Percentiles rank a stretch among this genome's conserved stretches.
phyloP scores from a whole-genome alignment of 1,284 basidiomycete genomes.

The Bondarzewia mesenterica region DNA sequence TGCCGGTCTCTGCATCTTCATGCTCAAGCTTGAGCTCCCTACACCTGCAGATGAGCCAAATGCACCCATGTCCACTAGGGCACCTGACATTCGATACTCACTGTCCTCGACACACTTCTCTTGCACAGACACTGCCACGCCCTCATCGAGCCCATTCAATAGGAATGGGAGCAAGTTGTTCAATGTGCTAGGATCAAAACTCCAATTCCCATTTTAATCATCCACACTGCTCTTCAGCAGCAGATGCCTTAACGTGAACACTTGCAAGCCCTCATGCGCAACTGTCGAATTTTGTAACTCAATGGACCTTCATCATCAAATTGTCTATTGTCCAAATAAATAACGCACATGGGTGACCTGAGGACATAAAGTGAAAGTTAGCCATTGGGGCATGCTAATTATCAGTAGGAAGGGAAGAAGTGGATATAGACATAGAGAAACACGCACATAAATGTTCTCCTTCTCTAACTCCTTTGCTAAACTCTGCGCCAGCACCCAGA shows the following conservation, averaged over 20 bases:
- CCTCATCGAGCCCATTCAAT: not conserved
- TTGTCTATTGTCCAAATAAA: too few species aligned
- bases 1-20: constrained; percentile 13
- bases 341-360: constrained; percentile 56
- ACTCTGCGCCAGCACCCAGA: constrained; percentile 65
- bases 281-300: constrained; percentile 15
- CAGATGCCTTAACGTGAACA: constrained; percentile 77
- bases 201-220: constrained; percentile 52
- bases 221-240: constrained; percentile 50
- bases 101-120: constrained; percentile 23
- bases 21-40: not conserved
- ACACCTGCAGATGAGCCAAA: not conserved
- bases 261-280: constrained; percentile 62
- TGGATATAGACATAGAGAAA: not conserved
- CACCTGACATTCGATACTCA: constrained; percentile 17
- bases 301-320: not conserved
- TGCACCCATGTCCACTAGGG: constrained; percentile 11
- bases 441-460: constrained; percentile 65
- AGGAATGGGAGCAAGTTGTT: constrained; percentile 9
- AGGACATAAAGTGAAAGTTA: too few species aligned
- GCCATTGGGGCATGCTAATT: too few species aligned
- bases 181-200: constrained; percentile 33
- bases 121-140: constrained; percentile 13
- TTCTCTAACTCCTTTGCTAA: constrained; percentile 75
- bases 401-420: too few species aligned